A percentile compares a stretch with the other conserved stretches of the same genome.
phyloP scores from a whole-genome alignment of 345 rosid species.

The Psidium guajava region DNA sequence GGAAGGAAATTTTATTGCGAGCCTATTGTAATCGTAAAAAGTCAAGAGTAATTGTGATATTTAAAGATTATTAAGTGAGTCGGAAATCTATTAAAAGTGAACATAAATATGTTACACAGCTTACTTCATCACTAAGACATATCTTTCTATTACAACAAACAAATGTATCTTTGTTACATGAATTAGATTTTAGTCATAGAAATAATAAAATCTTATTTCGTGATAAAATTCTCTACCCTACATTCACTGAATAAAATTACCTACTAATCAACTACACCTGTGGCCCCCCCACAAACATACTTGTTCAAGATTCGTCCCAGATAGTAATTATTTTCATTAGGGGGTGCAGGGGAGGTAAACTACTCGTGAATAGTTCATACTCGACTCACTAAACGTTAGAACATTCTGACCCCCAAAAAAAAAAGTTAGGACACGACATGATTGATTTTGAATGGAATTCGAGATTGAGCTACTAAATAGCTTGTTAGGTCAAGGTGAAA shows the following conservation, averaged over 20 bases:
- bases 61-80: background rate
- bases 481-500: background rate
- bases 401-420: background rate
- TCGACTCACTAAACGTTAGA: background rate
- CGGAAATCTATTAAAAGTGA: no score
- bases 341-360: background rate
- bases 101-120: background rate
- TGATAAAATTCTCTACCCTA: background rate
- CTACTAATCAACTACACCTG: background rate
- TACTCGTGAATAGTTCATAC: background rate
- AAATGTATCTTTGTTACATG: background rate
- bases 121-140: background rate
- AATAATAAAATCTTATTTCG: background rate
- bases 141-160: background rate
- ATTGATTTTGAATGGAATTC: background rate
- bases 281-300: background rate
- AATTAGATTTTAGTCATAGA: background rate
- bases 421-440: background rate
- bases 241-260: background rate
- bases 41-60: background rate
- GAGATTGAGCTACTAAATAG: background rate
- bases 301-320: background rate
- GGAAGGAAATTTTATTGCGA: background rate
- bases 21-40: background rate
- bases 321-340: background rate